phyloP scores from a whole-genome alignment of 2,329 filamentous ascomycete genomes.

The Penicillium polonicum region DNA sequence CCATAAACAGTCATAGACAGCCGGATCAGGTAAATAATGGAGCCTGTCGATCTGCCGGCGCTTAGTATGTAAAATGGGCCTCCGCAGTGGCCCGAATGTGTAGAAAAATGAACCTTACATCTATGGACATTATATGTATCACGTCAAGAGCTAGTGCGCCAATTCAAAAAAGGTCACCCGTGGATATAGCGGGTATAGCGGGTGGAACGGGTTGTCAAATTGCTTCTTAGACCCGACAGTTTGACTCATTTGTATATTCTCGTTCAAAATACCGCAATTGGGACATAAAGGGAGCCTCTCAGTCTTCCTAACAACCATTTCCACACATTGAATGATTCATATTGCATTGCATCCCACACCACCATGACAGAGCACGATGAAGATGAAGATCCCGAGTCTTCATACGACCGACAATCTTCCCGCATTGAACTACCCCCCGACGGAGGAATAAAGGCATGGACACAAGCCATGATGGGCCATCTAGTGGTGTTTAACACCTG shows the following conservation, averaged over 20 bases:
- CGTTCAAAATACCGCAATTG: background rate
- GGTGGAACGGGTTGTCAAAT: background rate
- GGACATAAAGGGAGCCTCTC: no score
- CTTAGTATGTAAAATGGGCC: background rate
- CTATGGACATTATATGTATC: no score
- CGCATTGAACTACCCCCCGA: constrained; percentile 13
- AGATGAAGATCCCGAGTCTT: background rate
- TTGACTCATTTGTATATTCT: background rate
- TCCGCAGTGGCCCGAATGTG: background rate
- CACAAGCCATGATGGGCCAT: constrained; percentile 15
- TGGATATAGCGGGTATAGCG: background rate
- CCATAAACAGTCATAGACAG: no score
- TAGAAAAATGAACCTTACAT: no score
- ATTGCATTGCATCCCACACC: background rate
- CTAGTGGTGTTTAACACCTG: constrained; percentile 19
- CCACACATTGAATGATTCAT: no score
- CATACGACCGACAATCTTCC: background rate
- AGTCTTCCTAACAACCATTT: no score
- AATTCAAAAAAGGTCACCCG: background rate
- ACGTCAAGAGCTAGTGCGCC: background rate
- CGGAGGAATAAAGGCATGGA: constrained; percentile 24
- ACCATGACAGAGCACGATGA: background rate
- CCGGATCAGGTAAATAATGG: background rate
- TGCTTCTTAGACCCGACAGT: background rate
- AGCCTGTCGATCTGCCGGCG: background rate